Evolutionary conservation across 257 asterid genomes (phyloP).

Genomic region (Nicotiana otophora): DNA sequence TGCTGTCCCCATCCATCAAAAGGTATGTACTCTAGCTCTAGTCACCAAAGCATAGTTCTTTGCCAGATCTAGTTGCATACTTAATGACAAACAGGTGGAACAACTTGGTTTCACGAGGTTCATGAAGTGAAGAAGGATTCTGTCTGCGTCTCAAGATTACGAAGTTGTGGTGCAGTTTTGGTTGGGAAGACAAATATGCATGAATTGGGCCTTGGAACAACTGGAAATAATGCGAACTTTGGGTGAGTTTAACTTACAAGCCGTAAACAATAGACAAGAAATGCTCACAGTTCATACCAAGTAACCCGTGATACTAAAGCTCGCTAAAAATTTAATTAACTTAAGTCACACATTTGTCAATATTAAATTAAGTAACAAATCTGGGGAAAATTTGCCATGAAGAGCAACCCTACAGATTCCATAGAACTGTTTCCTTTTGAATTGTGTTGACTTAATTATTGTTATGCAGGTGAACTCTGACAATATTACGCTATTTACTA

Average conservation of each 20-base stretch:
- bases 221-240: constrained; percentile 88
- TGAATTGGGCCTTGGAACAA: constrained; percentile 89
- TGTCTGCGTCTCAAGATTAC: constrained; percentile 59
- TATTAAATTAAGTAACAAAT: neutral
- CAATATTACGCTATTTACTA: neutral
- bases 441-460: neutral
- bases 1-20: constrained; percentile 76
- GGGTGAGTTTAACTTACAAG: constrained; percentile 49
- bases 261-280: neutral
- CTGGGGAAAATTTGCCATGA: neutral
- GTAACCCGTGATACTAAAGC: neutral
- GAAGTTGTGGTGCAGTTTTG: constrained; percentile 74
- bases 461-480: neutral
- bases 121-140: constrained; percentile 68
- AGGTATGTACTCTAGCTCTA: constrained; percentile 39
- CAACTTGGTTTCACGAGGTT: constrained; percentile 78
- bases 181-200: constrained; percentile 99
- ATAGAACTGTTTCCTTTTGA: neutral
- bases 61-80: constrained; percentile 12
- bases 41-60: neutral
- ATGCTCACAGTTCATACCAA: neutral
- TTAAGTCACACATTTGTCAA: neutral
- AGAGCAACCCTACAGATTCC: neutral
- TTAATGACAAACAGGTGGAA: constrained; percentile 62
- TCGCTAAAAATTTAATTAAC: neutral